Conservation (phyloP, 352 stramenopile genomes). For the Ophiocytium majus region DNA sequence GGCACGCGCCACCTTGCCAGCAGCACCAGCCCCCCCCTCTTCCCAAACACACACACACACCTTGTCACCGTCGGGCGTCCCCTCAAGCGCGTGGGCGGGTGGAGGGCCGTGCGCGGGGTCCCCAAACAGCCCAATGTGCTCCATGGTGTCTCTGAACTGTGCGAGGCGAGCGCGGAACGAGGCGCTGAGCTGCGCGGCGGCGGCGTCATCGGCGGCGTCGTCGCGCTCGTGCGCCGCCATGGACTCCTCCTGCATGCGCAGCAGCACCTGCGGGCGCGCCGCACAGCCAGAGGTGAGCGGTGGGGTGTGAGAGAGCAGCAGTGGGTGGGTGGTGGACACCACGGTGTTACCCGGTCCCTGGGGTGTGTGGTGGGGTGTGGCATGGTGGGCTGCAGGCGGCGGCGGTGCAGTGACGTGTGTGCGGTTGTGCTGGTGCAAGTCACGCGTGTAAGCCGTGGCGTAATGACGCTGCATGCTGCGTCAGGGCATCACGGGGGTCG, state of each 20-base stretch:
- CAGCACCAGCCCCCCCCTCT: not conserved
- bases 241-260: slow-evolving; percentile 30
- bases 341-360: too few relatives aligned
- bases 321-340: too few relatives aligned
- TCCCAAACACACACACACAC: not conserved
- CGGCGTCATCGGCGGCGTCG: not conserved
- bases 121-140: slow-evolving; percentile 33
- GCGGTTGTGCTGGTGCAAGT: too few relatives aligned
- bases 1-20: not conserved
- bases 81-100: not conserved
- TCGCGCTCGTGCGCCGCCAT: not conserved
- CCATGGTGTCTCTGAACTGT: slow-evolving; percentile 27
- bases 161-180: not conserved
- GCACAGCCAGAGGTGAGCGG: too few relatives aligned
- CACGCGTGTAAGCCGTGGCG: too few relatives aligned
- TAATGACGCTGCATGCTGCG: too few relatives aligned
- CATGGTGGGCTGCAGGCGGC: too few relatives aligned
- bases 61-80: not conserved
- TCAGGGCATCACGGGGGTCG: too few relatives aligned
- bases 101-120: slow-evolving; percentile 24
- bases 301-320: too few relatives aligned
- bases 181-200: not conserved
- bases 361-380: too few relatives aligned
- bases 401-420: too few relatives aligned
- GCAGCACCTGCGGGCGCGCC: slow-evolving; percentile 36